These are phyloP conservation scores for Symbiodinium natans DNA, from an alignment of 73 alveolate genomes.

Conservation along the genomic window DNA sequence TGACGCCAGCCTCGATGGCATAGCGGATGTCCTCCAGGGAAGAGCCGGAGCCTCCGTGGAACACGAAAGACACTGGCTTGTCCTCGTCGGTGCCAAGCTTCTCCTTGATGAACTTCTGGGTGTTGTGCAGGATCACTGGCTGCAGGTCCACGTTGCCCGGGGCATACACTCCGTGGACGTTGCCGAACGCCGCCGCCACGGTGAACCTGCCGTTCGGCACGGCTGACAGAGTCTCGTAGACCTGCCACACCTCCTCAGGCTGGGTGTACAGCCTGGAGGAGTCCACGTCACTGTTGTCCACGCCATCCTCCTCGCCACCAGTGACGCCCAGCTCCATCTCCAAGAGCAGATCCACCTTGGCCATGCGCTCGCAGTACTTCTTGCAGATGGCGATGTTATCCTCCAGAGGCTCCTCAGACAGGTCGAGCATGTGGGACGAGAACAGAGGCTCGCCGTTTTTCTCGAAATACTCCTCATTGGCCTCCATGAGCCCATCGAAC, in stretches of 20 bases:
- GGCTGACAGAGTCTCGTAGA: slow-evolving; percentile 16
- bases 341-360: neutral
- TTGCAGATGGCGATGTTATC: slow-evolving; percentile 44
- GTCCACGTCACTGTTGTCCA: slow-evolving; percentile 52
- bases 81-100: slow-evolving; percentile 20
- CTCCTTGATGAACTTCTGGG: slow-evolving; percentile 21
- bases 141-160: slow-evolving; percentile 50
- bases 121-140: slow-evolving; percentile 23
- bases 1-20: slow-evolving; percentile 34
- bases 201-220: slow-evolving; percentile 26
- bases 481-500: slow-evolving; percentile 20
- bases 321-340: slow-evolving; percentile 48
- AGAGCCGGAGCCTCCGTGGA: slow-evolving; percentile 55
- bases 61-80: slow-evolving; percentile 38
- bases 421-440: neutral
- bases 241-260: slow-evolving; percentile 18
- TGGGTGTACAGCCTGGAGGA: slow-evolving; percentile 24
- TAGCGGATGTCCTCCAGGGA: slow-evolving; percentile 26
- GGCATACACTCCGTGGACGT: slow-evolving; percentile 37
- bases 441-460: slow-evolving; percentile 9
- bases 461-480: neutral
- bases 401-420: neutral
- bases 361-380: slow-evolving; percentile 38
- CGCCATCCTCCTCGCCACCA: slow-evolving; percentile 68
- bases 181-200: slow-evolving; percentile 53